Conservation (phyloP, 1,284 basidiomycete species). For the Sporisorium reilianum region DNA sequence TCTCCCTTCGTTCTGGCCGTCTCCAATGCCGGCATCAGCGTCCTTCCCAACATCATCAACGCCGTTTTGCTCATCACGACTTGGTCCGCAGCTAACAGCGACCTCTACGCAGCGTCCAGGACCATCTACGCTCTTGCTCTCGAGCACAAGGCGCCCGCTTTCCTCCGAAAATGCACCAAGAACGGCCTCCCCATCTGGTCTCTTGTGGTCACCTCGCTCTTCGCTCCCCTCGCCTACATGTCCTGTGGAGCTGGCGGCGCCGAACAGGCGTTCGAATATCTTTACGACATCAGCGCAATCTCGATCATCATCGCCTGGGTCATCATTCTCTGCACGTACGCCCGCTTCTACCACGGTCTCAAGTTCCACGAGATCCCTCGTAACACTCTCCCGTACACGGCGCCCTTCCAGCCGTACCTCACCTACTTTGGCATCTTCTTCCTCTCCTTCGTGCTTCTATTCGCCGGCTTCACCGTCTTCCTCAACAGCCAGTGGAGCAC, state of each 20-base stretch:
- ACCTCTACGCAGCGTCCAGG: constrained; percentile 84
- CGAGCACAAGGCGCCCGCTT: constrained; percentile 79
- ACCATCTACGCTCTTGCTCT: constrained; percentile 79
- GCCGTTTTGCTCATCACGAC: constrained; percentile 81
- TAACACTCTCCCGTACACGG: constrained; percentile 72
- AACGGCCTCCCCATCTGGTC: constrained; percentile 81
- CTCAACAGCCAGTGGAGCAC: constrained; percentile 57
- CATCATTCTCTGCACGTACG: constrained; percentile 80
- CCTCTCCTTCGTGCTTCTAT: constrained; percentile 51
- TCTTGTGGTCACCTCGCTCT: constrained; percentile 77
- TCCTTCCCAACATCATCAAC: constrained; percentile 74
- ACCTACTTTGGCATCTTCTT: constrained; percentile 55
- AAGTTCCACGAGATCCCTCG: constrained; percentile 75
- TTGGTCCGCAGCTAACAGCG: constrained; percentile 85
- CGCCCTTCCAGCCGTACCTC: constrained; percentile 69
- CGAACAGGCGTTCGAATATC: constrained; percentile 75
- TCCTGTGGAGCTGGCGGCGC: constrained; percentile 71
- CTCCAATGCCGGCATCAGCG: constrained; percentile 70
- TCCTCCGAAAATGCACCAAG: constrained; percentile 78
- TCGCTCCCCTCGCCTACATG: constrained; percentile 78
- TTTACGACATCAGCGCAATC: constrained; percentile 76
- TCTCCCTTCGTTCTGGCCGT: constrained; percentile 70
- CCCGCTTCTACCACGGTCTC: constrained; percentile 79
- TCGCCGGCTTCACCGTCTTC: constrained; percentile 70
- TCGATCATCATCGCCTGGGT: constrained; percentile 83